Evolutionary conservation across 179 eudicot genomes (phyloP), one percentile per base, ranked within the genome.

Genomic region (Sideroxylon spinosum): DNA sequence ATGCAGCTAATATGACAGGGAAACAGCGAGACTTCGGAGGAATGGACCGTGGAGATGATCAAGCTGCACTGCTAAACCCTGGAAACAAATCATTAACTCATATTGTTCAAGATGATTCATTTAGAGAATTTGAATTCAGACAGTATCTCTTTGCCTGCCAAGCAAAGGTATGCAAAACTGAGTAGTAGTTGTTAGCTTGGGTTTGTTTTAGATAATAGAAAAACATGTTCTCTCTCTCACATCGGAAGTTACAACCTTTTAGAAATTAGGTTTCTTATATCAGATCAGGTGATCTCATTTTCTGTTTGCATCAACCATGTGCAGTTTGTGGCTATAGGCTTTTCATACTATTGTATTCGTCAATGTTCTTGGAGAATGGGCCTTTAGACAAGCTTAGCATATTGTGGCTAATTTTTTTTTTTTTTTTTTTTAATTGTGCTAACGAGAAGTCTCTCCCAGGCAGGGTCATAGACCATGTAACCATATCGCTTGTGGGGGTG

Each of bases 101-200:
- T 81, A 91, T 95, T 78, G 94, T 91, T 87, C 98, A 93, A 84
- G 93, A 93, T 81, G 99, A 95, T 82, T 95, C 98, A 29, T 93
- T 95, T 82, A 86, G 99, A 82, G 98, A 91, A 86, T 95, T 95
- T 81, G 99, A 95, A 85, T 95, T 95, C 86, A 86, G 95, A 78
- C 99, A 95, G 82, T 95, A 95, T 86, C 89, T 95, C 23, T 95
- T 95, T 89, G 98, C 99, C 78, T 95, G 95, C 81, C 97, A 95
- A 87, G 90, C 98, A 82, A 93, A 93, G 98, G 99, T 95, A 83
- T 84, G 86, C 68, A 79, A 68, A 74, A 74, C 61, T 73, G 28
- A 55, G 26, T 29, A 55, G 26, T 76, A 46, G 60, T 53, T 37
- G 55, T 81, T 81, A 25, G 52, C 63, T 71, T 78, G 65, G 75